Evolutionary conservation across 2,329 filamentous ascomycete genomes (phyloP), one percentile per base, ranked within the genome.

Genomic region (Penicillium sp.): DNA sequence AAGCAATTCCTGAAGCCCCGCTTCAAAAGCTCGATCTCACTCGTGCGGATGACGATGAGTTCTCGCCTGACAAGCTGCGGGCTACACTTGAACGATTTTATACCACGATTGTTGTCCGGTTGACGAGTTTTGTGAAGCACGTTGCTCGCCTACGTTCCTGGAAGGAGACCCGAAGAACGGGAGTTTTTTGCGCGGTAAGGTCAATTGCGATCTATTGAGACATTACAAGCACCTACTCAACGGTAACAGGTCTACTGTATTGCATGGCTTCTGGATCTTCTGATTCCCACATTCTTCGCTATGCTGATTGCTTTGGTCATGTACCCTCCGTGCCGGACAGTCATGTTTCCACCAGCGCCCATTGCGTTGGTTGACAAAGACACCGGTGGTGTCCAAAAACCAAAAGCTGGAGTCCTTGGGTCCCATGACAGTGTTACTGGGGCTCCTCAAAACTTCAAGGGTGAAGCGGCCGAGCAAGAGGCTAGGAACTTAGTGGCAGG

Each of bases 401-500:
- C 91, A 0, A 86, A 86, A 53, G 84, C 91, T 2, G 91, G 91
- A 1, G 86, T 92, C 0, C 77, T 95, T 0, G 91, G 89, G 0
- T 92, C 89, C 20, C 84, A 88, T 31, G 89, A 92, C 60, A 92
- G 89, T 58, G 83, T 89, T 0, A 96, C 91, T 0, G 92, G 91
- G 1, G 91, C 91, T 0, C 89, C 91, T 0, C 90, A 96, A 72
- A 91, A 91, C 65, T 86, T 91, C 76, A 89, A 91, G 71, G 91
- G 92, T 28, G 91, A 95, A 72, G 90, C 90, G 0, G 89, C 92
- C 0, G 91, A 96, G 72, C 86, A 90, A 61, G 91, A 96, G 73
- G 92, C 92, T 0, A 88, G 85, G 67, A 93, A 92, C 71, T 88
- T 96, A 62, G 88, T 95, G 59, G 88, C 88, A 55, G 85, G 88